phyloP scores from a whole-genome alignment of 768 basidiomycete species.

The Collybiopsis confluens region DNA sequence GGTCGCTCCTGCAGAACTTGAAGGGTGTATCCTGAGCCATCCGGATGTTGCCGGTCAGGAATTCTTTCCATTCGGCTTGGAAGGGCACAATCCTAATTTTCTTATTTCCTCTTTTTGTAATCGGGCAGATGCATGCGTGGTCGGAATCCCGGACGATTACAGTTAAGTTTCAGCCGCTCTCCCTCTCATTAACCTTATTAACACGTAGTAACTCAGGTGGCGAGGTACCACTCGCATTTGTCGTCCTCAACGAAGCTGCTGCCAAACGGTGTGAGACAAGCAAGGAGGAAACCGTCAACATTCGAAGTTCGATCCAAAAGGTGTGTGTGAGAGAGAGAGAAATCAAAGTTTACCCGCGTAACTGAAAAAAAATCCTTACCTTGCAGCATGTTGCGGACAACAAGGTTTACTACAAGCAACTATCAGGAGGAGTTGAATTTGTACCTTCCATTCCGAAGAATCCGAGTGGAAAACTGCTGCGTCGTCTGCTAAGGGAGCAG shows the following conservation, averaged over 20 bases:
- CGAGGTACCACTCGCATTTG: constrained; percentile 67
- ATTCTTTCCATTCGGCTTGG: too few species aligned
- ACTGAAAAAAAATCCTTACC: not conserved
- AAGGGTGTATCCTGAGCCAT: constrained; percentile 59
- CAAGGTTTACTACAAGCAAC: constrained; percentile 53
- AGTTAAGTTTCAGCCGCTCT: too few species aligned
- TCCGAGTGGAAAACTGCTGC: constrained; percentile 55
- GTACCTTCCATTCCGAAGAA: constrained; percentile 53
- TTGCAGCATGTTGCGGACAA: constrained; percentile 47
- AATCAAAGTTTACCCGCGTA: not conserved
- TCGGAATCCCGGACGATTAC: constrained; percentile 63
- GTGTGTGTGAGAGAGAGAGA: constrained; percentile 44
- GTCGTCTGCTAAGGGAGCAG: constrained; percentile 48
- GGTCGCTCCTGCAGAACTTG: constrained; percentile 70
- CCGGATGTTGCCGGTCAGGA: constrained; percentile 55
- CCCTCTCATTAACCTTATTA: not conserved
- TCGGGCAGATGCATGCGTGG: constrained; percentile 59
- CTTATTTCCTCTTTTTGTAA: too few species aligned
- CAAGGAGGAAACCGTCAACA: constrained; percentile 21
- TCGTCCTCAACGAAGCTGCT: constrained; percentile 52
- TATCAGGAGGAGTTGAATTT: constrained; percentile 57
- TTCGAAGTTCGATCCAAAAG: constrained; percentile 39
- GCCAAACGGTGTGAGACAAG: constrained; percentile 32
- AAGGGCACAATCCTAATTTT: too few species aligned
- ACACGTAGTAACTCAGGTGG: constrained; percentile 47